A percentile compares a stretch with the other conserved stretches of the same genome.
These are phyloP conservation scores for Nemania sp. DNA, from an alignment of 2,329 filamentous ascomycete species.

Conservation along the genomic window DNA sequence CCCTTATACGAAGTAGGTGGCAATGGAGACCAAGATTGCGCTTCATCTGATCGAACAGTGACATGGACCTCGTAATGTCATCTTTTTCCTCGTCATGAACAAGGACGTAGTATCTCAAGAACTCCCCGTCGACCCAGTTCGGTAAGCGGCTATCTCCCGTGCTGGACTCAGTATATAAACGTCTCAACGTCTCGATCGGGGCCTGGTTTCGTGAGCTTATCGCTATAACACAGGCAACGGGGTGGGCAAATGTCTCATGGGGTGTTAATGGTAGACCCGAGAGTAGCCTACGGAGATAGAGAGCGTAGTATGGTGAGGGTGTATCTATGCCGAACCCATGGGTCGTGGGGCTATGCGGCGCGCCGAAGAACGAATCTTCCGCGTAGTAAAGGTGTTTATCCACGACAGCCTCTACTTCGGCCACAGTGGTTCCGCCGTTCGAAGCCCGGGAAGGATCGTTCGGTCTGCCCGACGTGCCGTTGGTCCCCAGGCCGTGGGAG, in stretches of 20 bases:
- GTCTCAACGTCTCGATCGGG: slow-evolving; percentile 84
- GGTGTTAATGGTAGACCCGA: slow-evolving; percentile 77
- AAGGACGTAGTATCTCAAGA: slow-evolving; percentile 91
- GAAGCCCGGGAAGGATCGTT: slow-evolving; percentile 24
- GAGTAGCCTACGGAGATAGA: slow-evolving; percentile 82
- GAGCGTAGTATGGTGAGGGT: slow-evolving; percentile 78
- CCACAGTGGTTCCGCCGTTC: slow-evolving; percentile 49
- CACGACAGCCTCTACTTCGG: slow-evolving; percentile 78
- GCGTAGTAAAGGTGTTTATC: slow-evolving; percentile 77
- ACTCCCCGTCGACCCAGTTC: slow-evolving; percentile 87
- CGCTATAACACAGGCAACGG: slow-evolving; percentile 90
- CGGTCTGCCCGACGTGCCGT: slow-evolving; percentile 37
- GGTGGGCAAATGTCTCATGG: slow-evolving; percentile 93
- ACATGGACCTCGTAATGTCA: slow-evolving; percentile 86
- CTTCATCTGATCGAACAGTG: slow-evolving; percentile 97
- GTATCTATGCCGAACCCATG: slow-evolving; percentile 51
- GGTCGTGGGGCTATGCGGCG: slow-evolving; percentile 44
- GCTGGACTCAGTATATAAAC: slow-evolving; percentile 82
- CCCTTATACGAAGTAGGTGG: slow-evolving; percentile 83
- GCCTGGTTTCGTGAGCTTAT: slow-evolving; percentile 85
- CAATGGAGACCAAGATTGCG: slow-evolving; percentile 96
- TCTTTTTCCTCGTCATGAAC: slow-evolving; percentile 96
- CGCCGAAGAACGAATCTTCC: slow-evolving; percentile 59
- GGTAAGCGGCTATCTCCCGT: slow-evolving; percentile 74
- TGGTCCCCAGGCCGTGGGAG: slow-evolving; percentile 27